A percentile compares a stretch with the other conserved stretches of the same genome.
phyloP scores from a whole-genome alignment of 345 rosid species.

The Lenwebbia sp. region DNA sequence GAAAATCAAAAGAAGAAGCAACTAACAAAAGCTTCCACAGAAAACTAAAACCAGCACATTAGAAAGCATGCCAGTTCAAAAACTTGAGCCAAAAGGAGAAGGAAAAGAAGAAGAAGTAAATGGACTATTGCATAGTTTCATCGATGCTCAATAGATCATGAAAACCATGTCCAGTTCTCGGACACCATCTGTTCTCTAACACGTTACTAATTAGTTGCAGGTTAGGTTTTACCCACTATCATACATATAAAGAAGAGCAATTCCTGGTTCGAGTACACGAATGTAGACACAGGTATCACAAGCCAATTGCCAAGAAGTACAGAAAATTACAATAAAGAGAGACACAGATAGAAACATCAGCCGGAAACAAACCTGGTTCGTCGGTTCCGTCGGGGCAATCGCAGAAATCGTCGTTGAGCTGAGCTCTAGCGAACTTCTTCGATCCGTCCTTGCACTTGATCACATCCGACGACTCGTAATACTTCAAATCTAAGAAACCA shows the following conservation, averaged over 20 bases:
- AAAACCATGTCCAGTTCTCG: not conserved
- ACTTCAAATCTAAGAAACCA: conserved; percentile 43
- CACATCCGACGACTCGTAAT: conserved; percentile 54
- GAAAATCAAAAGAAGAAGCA: not conserved
- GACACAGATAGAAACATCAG: not conserved
- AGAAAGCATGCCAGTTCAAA: not conserved
- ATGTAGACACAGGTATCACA: not conserved
- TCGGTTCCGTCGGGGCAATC: conserved; percentile 92
- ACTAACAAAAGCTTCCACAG: not conserved
- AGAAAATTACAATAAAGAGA: not conserved
- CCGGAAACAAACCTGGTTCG: conserved; percentile 58
- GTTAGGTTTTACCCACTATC: not conserved
- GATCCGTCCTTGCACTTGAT: conserved; percentile 89
- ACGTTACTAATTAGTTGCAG: not conserved
- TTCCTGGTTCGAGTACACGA: not conserved
- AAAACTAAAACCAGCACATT: not conserved
- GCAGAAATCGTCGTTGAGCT: conserved; percentile 91
- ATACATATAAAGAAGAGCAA: not conserved
- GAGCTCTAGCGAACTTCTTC: conserved; percentile 59
- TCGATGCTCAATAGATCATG: not conserved
- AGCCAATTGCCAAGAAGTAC: not conserved
- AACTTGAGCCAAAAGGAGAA: not conserved
- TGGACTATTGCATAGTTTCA: not conserved
- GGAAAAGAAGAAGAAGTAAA: not conserved
- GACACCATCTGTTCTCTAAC: not conserved